Evolutionary conservation across 2,329 filamentous ascomycete genomes (phyloP).

Genomic region (Hypoxylon sp.): DNA sequence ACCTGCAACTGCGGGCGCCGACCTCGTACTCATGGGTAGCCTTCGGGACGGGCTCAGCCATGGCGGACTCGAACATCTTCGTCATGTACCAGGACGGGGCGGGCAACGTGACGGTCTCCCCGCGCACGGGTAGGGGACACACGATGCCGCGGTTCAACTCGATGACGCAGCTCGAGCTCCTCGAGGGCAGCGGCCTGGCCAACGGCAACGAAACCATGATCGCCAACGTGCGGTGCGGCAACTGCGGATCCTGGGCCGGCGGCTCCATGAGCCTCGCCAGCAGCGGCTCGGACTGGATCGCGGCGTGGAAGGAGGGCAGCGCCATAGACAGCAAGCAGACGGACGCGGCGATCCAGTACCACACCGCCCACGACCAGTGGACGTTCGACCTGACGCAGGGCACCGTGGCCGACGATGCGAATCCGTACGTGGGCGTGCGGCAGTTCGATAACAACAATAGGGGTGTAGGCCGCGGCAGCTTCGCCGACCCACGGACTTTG

Average conservation of each 20-base stretch:
- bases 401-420: conserved; percentile 60
- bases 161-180: conserved; percentile 61
- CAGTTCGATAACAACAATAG: conserved; percentile 33
- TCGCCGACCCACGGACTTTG: conserved; percentile 38
- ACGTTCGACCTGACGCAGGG: conserved; percentile 63
- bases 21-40: conserved; percentile 67
- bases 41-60: conserved; percentile 67
- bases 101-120: conserved; percentile 72
- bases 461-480: conserved; percentile 33
- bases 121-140: conserved; percentile 64
- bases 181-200: conserved; percentile 69
- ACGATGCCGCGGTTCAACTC: conserved; percentile 61
- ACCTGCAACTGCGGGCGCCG: conserved; percentile 70
- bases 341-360: conserved; percentile 58
- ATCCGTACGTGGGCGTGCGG: conserved; percentile 60
- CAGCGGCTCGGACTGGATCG: conserved; percentile 62
- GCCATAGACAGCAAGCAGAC: conserved; percentile 59
- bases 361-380: conserved; percentile 61
- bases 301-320: conserved; percentile 64
- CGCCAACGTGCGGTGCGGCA: conserved; percentile 69
- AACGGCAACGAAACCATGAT: conserved; percentile 61
- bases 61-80: conserved; percentile 72
- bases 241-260: conserved; percentile 63
- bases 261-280: conserved; percentile 59
- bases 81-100: conserved; percentile 70